A percentile compares a stretch with the other conserved stretches of the same genome.
Conservation (phyloP, 2,329 filamentous ascomycete species). For the Penicillium sp. region DNA sequence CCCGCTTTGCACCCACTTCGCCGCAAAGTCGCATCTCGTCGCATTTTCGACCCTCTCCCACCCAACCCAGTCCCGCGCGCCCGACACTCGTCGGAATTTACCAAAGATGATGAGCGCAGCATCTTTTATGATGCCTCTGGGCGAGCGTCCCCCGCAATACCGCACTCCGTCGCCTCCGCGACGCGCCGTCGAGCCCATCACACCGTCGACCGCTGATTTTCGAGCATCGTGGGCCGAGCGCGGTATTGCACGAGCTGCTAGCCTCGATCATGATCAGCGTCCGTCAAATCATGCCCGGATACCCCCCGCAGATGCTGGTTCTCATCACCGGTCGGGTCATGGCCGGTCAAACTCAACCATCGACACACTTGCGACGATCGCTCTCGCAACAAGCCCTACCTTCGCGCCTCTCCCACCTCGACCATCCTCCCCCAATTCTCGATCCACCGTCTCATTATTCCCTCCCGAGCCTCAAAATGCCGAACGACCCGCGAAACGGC, state of each 20-base stretch:
- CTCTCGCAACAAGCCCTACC: slow-evolving; percentile 56
- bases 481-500: slow-evolving; percentile 64
- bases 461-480: slow-evolving; percentile 39
- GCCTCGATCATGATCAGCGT: slow-evolving; percentile 34
- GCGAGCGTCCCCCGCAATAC: slow-evolving; percentile 50
- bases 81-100: slow-evolving; percentile 17
- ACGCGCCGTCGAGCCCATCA: slow-evolving; percentile 55
- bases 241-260: slow-evolving; percentile 33
- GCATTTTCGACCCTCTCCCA: slow-evolving; percentile 32
- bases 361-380: slow-evolving; percentile 58
- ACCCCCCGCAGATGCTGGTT: slow-evolving; percentile 29
- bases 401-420: slow-evolving; percentile 46
- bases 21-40: slow-evolving; percentile 41
- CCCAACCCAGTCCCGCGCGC: slow-evolving; percentile 14
- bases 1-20: slow-evolving; percentile 50
- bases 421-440: slow-evolving; percentile 37
- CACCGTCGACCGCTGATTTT: slow-evolving; percentile 44
- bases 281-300: slow-evolving; percentile 31
- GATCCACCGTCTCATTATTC: slow-evolving; percentile 36
- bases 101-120: slow-evolving; percentile 47
- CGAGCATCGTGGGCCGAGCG: slow-evolving; percentile 40
- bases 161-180: slow-evolving; percentile 55
- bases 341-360: slow-evolving; percentile 55
- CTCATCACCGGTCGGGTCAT: slow-evolving; percentile 46
- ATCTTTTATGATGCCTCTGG: slow-evolving; percentile 45